Evolutionary conservation across 1,139 yeast species (phyloP), one percentile per base, ranked within the genome.

Genomic region (Sugiyamaella novakii): DNA sequence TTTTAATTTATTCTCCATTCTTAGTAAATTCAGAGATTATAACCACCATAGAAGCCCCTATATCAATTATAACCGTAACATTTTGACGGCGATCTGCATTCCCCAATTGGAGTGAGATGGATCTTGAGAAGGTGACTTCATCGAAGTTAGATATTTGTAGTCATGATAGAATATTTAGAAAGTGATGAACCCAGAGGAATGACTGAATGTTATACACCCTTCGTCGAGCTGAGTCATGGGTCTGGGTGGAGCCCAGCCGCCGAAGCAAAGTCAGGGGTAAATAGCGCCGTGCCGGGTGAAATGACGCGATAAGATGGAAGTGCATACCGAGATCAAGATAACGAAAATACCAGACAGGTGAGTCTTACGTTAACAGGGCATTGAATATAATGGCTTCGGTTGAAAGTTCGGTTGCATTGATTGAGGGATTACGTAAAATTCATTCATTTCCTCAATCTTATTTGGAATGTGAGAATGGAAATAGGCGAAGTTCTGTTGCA

Each of bases 401-500:
- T 25, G 12, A 27, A 18, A 17, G 15, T 8, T 42, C 39, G 17
- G 17, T 5, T 3, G 31, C 30, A 18, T 24, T 58, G 14, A 35
- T 53, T 8, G 51, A 49, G 12, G 62, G 54, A 14, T 48, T 59
- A 14, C 36, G 40, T 21, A 31, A 43, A 14, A 50, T 58, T 24
- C 47, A 48, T 29, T 34, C 45, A 14, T 54, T 55, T 29, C 47
- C 51, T 17, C 59, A 55, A 29, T 18, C 47, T 5, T 51, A 52
- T 29, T 50, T 59, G 7, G 51, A 46, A 18, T 52, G 51, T 19
- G 46, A 47, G 2, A 46, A 28, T 5, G 59, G 50, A 12, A 50
- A 48, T 19, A 54, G 61, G 11, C 53, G 63, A 4, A 50, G 59
- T 43, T 58, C 62, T 6, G 61, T 59, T 1, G 62, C 63, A 3